phyloP scores from a whole-genome alignment of 2,329 filamentous ascomycete species.

The Sporothrix curviconia region DNA sequence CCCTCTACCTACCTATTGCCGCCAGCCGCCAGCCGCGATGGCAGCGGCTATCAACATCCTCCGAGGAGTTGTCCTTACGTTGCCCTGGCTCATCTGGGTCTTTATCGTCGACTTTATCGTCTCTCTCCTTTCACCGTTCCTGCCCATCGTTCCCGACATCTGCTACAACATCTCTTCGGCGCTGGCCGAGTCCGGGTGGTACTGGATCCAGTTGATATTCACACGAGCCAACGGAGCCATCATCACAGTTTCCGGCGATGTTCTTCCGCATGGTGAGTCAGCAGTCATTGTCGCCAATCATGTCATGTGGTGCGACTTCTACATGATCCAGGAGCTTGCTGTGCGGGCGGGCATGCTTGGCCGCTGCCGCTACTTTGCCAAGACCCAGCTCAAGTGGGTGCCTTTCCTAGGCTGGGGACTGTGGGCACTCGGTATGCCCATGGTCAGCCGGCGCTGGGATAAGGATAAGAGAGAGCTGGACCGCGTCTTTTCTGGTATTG shows the following conservation, averaged over 20 bases:
- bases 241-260: slow-evolving; percentile 48
- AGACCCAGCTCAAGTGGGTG: slow-evolving; percentile 51
- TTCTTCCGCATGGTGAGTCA: slow-evolving; percentile 46
- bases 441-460: slow-evolving; percentile 55
- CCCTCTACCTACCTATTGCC: too few relatives aligned
- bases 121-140: slow-evolving; percentile 43
- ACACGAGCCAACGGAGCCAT: slow-evolving; percentile 45
- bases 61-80: slow-evolving; percentile 37
- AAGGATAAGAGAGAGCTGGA: slow-evolving; percentile 50
- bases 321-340: slow-evolving; percentile 55
- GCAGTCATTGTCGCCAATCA: slow-evolving; percentile 56
- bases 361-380: slow-evolving; percentile 57
- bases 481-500: slow-evolving; percentile 49
- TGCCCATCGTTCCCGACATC: slow-evolving; percentile 39
- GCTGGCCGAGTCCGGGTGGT: slow-evolving; percentile 50
- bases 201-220: slow-evolving; percentile 52
- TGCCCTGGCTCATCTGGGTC: slow-evolving; percentile 49
- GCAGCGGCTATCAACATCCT: slow-evolving; percentile 21
- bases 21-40: too few relatives aligned
- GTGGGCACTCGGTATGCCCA: slow-evolving; percentile 59
- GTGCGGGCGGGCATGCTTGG: slow-evolving; percentile 50
- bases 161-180: slow-evolving; percentile 49
- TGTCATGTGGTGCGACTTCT: slow-evolving; percentile 57
- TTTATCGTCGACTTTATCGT: slow-evolving; percentile 45
- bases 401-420: slow-evolving; percentile 59